Base-by-base conservation (phyloP, 352 stramenopile genomes). In the Blastocystis hominis region DNA sequence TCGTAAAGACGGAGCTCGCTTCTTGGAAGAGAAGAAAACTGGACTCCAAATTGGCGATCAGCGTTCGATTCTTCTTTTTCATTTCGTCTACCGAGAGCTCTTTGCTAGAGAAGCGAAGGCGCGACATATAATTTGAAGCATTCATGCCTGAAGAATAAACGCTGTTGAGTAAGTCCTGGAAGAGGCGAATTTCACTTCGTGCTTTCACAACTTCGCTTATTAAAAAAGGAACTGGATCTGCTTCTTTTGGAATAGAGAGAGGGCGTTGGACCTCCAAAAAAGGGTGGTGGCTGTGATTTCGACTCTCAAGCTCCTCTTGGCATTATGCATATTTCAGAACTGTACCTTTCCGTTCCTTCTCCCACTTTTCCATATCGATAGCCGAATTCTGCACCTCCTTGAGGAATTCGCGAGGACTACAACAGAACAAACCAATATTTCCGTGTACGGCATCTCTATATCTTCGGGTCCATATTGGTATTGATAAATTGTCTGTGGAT, bases 341-440 rank as follows among this genome's bases (percentile, higher is more conserved):
- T 53, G 17, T 38, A 84, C 72, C 72, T 50, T 53, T 59, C 17
- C 55, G 72, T 47, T 84, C 68, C 42, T 46, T 34, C 72, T 84
- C 72, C 72, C 72, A 84, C 46, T 84, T 53, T 7, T 84, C 72
- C 20, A 84, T 84, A 66, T 84, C 72, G 56, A 84, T 84, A 13
- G 72, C 72, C 7, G 72, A 84, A 7, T 84, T 84, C 34, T 53
- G 47, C 50, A 84, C 72, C 56, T 84, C 72, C 36, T 64, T 46
- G n/a, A 68, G 24, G 68, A 84, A 84, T 15, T 84, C 72, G 53
- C 20, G 46, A 24, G 47, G 34, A 66, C 72, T 84, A 66, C 20
- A 17, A 15, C 15, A 17, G 24, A 47, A 9, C 50, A 40, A 1
- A 46, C 44, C 2, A 30, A 44, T 30, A 9, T 7, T n/a, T 17